Evolutionary conservation across 1,284 basidiomycete genomes (phyloP), one percentile per base, ranked within the genome.

Genomic region (Clitocybe nebularis): DNA sequence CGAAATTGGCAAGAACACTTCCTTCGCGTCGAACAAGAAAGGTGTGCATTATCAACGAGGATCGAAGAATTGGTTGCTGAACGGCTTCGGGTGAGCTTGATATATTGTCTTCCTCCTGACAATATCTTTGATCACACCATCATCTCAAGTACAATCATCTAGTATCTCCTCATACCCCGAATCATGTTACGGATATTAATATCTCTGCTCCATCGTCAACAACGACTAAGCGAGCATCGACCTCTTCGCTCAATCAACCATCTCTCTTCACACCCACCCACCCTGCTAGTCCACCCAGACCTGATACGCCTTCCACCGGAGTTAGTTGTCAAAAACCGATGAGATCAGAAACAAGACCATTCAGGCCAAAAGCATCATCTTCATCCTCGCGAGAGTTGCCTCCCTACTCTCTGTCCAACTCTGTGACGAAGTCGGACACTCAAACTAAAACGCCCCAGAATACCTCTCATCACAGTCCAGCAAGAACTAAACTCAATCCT

Each of bases 1-100:
- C 66, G 71, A 39, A 79, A 79, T 51, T 85, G 82, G 82, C 84
- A 84, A 55, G 81, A 84, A 19, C 82, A 84, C 48, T 85, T 81
- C 52, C 60, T 79, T 33, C 73, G 79, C 13, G 79, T 81, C 20
- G 83, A 85, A 47, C 68, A 79, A 44, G 81, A 84, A 46, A 69
- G 82, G 44, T 70, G 68, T 23, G 65, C 71, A 4, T 64, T 84
- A 16, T 67, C 73, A 5, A 69, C 69, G 3, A 68, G 75, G 22
- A 58, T 81, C 8, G 79, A 82, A 35, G 78, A 82, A 44, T 64
- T 82, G 7, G 58, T 77, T 3, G 57, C 71, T 6, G 73, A 76
- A 39, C 70, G 71, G 43, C 56, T 74, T 25, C 62, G 64, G 32
- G 72, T 72, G 37, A 19, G 58, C 48, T 10, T 19, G 6, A 6